Evolutionary conservation across 352 stramenopile species (phyloP), one percentile per base, ranked within the genome.

Genomic region (Phytophthora brassicae): DNA sequence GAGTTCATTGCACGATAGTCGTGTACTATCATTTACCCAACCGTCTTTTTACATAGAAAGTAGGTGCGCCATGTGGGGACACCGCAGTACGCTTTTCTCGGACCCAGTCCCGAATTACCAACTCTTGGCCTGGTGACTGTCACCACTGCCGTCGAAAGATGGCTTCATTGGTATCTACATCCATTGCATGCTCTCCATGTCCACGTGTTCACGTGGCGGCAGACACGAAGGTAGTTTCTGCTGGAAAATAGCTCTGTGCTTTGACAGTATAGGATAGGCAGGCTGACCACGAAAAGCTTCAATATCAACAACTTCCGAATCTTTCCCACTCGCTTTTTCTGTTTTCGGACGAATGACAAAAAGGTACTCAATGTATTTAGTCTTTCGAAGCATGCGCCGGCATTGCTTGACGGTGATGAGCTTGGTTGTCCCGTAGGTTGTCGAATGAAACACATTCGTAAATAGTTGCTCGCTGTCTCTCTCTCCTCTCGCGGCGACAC

Each of bases 91-190:
- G 33, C 29, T 56, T 59, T 28, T 65, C 54, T 1, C 8, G 0
- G 0, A 48, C 38, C 43, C 47, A 74, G 12, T 46, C 35, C 3
- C 51, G 6, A n/a, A 74, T 65, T 0, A 54, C 51, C n/a, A 56
- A 47, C 43, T 65, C 23, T 65, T 74, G 29, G 7, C 1, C 59
- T 17, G 45, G 50, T 9, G 26, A 31, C 26, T 31, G 26, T 31
- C 26, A 8, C 26, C 26, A 31, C 26, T 31, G 26, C 26, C 26
- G 26, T 31, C 26, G 26, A 31, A 31, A 31, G 26, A 31, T 31
- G 26, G 26, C 26, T 31, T 31, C 26, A 31, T 31, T 31, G 26
- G 26, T 31, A 31, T 31, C 26, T 8, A 31, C 26, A 9, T 31
- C 26, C 26, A 31, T 31, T 31, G 4, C 8, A 8, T 31, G 26